A percentile compares a stretch with the other conserved stretches of the same genome.
Conservation (phyloP, 495 filamentous ascomycete species). For the Daldinia bambusicola region DNA sequence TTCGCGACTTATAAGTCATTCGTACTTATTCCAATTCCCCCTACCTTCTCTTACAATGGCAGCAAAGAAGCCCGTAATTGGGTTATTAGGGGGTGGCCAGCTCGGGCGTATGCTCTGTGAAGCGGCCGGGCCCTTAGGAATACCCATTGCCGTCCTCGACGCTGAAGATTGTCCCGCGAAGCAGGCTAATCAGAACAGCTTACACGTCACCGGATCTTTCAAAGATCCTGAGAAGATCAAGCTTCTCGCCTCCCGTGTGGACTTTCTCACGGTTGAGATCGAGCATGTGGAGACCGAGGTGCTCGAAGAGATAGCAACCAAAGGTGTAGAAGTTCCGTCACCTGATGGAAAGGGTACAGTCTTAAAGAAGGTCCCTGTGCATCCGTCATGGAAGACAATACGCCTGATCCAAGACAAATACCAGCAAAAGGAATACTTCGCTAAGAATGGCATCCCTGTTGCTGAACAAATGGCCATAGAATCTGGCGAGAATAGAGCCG, state of each 20-base stretch:
- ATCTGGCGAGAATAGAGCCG: constrained; percentile 57
- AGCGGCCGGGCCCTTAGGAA: constrained; percentile 85
- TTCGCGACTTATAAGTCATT: constrained; percentile 11
- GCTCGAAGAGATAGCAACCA: constrained; percentile 80
- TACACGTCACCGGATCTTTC: constrained; percentile 87
- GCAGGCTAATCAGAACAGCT: constrained; percentile 80
- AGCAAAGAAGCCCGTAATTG: constrained; percentile 38
- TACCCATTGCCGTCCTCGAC: constrained; percentile 84
- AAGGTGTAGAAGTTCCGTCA: constrained; percentile 61
- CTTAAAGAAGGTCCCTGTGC: constrained; percentile 66
- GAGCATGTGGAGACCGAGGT: constrained; percentile 95
- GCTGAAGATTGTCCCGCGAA: constrained; percentile 83
- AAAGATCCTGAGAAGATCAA: constrained; percentile 79
- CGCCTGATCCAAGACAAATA: constrained; percentile 97
- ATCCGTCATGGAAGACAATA: constrained; percentile 90
- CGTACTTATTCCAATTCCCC: neutral
- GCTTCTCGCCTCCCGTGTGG: constrained; percentile 77
- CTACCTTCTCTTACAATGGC: constrained; percentile 9
- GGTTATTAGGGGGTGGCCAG: constrained; percentile 65
- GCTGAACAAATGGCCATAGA: constrained; percentile 72
- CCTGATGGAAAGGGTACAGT: constrained; percentile 51
- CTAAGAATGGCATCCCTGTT: constrained; percentile 71
- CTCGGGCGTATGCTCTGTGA: constrained; percentile 96
- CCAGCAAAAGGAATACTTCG: constrained; percentile 86
- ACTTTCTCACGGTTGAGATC: constrained; percentile 95